Evolutionary conservation across 192 early-diverging fungal species (phyloP).

Genomic region (Podila minutissima): DNA sequence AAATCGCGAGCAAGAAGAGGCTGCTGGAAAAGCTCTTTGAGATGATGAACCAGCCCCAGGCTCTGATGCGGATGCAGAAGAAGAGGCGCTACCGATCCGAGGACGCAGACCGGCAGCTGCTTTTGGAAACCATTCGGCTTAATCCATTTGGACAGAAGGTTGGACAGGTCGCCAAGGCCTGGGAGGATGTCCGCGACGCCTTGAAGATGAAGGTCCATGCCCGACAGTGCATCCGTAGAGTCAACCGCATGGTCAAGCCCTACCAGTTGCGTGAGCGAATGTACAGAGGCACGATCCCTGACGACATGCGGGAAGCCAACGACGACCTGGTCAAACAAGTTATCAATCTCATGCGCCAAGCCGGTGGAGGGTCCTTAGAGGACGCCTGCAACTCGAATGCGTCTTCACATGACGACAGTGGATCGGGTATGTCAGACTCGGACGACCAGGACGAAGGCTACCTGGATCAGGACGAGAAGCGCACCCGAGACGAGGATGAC

Average conservation of each 20-base stretch:
- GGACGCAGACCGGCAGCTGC: constrained; percentile 36
- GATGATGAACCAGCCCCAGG: constrained; percentile 52
- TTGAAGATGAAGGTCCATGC: constrained; percentile 50
- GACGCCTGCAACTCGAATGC: constrained; percentile 29
- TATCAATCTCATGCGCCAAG: constrained; percentile 29
- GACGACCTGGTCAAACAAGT: constrained; percentile 44
- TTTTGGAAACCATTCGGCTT: constrained; percentile 34
- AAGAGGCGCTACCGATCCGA: constrained; percentile 48
- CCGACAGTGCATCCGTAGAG: constrained; percentile 42
- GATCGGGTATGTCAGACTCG: constrained; percentile 27
- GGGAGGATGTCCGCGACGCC: constrained; percentile 50
- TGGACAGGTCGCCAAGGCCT: constrained; percentile 48
- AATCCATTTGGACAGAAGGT: constrained; percentile 49
- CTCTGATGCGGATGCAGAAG: constrained; percentile 46
- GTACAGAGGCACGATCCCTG: constrained; percentile 44
- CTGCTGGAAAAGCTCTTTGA: constrained; percentile 42
- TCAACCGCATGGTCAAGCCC: constrained; percentile 49
- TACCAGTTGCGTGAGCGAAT: constrained; percentile 45
- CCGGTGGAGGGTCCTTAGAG: constrained; percentile 23
- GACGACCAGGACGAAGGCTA: constrained; percentile 36
- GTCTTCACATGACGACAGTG: constrained; percentile 22
- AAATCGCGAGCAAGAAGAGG: constrained; percentile 35
- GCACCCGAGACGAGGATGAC: constrained; percentile 19
- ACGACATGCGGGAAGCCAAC: constrained; percentile 42
- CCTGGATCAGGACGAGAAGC: constrained; percentile 12